Conservation (phyloP, 257 asterid species). For the Solanum sparsipilum region DNA sequence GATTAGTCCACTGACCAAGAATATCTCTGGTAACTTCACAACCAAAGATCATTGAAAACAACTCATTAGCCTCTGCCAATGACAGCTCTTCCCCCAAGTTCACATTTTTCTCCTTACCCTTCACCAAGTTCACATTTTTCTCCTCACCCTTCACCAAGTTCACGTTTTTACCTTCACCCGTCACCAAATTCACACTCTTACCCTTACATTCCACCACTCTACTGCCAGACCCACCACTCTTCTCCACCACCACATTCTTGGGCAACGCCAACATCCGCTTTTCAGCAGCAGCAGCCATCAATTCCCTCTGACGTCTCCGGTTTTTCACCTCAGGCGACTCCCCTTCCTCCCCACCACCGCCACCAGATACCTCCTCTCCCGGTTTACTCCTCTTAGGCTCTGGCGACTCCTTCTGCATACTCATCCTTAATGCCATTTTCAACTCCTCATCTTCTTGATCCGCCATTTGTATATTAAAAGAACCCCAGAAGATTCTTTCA, state of each 20-base stretch:
- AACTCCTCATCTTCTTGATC: conserved; percentile 74
- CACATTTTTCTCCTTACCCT: conserved; percentile 13
- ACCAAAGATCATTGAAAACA: conserved; percentile 73
- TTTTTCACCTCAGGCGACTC: conserved; percentile 45
- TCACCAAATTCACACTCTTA: conserved; percentile 24
- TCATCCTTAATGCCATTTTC: conserved; percentile 57
- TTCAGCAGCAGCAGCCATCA: conserved; percentile 98
- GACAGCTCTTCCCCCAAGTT: conserved; percentile 33
- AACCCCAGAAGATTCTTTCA: neutral
- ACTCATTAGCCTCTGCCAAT: conserved; percentile 46
- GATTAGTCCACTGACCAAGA: conserved; percentile 96
- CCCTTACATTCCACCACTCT: conserved; percentile 13
- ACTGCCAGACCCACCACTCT: conserved; percentile 11
- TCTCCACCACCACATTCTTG: conserved; percentile 21
- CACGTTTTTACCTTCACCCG: conserved; percentile 9
- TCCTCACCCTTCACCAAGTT: conserved; percentile 8
- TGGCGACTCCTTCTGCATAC: conserved; percentile 74
- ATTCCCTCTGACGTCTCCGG: conserved; percentile 62
- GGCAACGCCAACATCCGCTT: conserved; percentile 55
- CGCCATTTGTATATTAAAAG: conserved; percentile 24
- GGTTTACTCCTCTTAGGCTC: conserved; percentile 94
- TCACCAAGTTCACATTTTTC: conserved; percentile 10
- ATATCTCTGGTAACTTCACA: conserved; percentile 48
- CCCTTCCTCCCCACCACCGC: conserved; percentile 25
- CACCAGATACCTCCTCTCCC: conserved; percentile 33